phyloP scores from a whole-genome alignment of 345 rosid species.

The Syzygium oleosum region DNA sequence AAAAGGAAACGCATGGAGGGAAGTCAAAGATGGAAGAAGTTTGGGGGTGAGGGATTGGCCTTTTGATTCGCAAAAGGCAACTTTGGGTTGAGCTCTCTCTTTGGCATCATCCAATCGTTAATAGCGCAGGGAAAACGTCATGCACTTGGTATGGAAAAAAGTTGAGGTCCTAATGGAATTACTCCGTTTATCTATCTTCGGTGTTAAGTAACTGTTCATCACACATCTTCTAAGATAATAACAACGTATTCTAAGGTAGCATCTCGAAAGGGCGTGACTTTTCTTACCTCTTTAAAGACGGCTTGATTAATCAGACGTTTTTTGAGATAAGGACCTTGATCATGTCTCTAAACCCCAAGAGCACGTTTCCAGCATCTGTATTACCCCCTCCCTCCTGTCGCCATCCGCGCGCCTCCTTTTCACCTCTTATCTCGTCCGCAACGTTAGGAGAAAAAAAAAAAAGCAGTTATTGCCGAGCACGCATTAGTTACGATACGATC shows the following conservation, averaged over 20 bases:
- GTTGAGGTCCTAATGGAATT: neutral
- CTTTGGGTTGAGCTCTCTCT: neutral
- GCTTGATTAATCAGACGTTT: too few species aligned
- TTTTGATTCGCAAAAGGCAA: neutral
- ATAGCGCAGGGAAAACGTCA: too few species aligned
- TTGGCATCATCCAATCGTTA: neutral
- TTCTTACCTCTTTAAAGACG: neutral
- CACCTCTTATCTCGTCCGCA: too few species aligned
- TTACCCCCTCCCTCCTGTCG: neutral
- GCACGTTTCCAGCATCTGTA: neutral
- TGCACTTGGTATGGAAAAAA: rapidly evolving
- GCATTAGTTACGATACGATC: neutral
- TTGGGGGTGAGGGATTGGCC: neutral
- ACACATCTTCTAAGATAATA: rapidly evolving
- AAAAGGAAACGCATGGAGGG: neutral
- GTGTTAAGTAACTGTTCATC: neutral
- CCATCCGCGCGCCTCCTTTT: too few species aligned
- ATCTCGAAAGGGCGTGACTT: neutral
- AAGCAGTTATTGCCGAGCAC: neutral
- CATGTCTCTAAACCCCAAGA: neutral
- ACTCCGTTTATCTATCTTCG: neutral
- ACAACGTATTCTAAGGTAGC: rapidly evolving
- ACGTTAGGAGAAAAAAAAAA: neutral
- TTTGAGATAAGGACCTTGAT: neutral
- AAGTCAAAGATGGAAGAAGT: neutral